Conservation (phyloP, 148 eudicot species). For the Euryodendron excelsum region DNA sequence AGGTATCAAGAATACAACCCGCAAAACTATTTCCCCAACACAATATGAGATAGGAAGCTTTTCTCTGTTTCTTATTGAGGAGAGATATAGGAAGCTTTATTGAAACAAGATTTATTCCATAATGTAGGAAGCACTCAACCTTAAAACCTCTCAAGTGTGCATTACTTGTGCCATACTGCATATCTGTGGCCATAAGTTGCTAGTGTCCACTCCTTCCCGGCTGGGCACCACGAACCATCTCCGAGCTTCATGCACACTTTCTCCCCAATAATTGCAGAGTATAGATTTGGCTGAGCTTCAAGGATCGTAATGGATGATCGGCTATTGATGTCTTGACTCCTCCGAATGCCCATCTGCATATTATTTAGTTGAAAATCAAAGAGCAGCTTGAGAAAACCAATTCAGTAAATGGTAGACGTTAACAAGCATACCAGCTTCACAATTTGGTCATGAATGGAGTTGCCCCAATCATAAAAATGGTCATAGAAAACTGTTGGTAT, state of each 20-base stretch:
- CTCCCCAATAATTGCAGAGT: constrained; percentile 76
- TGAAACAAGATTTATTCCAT: not conserved
- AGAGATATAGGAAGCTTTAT: not conserved
- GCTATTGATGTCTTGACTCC: constrained; percentile 59
- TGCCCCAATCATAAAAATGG: constrained; percentile 86
- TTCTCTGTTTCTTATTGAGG: too few relatives aligned
- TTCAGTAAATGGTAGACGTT: not conserved
- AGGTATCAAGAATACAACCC: too few relatives aligned
- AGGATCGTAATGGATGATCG: constrained; percentile 64
- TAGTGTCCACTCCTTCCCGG: constrained; percentile 80
- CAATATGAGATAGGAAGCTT: too few relatives aligned
- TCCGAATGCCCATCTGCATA: constrained; percentile 66
- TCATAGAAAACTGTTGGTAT: constrained; percentile 84
- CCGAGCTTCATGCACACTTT: constrained; percentile 90
- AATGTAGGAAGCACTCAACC: not conserved
- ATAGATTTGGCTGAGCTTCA: constrained; percentile 80
- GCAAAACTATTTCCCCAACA: too few relatives aligned
- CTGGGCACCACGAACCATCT: constrained; percentile 81
- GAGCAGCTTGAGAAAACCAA: not conserved
- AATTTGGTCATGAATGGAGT: constrained; percentile 71
- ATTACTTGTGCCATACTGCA: constrained; percentile 78
- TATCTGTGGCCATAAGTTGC: constrained; percentile 72
- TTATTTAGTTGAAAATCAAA: not conserved
- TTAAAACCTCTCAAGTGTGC: too few relatives aligned
- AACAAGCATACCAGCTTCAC: constrained; percentile 67